A percentile compares a stretch with the other conserved stretches of the same genome.
These are phyloP conservation scores for Clonostachys solani DNA, from an alignment of 2,329 filamentous ascomycete genomes.

Conservation along the genomic window DNA sequence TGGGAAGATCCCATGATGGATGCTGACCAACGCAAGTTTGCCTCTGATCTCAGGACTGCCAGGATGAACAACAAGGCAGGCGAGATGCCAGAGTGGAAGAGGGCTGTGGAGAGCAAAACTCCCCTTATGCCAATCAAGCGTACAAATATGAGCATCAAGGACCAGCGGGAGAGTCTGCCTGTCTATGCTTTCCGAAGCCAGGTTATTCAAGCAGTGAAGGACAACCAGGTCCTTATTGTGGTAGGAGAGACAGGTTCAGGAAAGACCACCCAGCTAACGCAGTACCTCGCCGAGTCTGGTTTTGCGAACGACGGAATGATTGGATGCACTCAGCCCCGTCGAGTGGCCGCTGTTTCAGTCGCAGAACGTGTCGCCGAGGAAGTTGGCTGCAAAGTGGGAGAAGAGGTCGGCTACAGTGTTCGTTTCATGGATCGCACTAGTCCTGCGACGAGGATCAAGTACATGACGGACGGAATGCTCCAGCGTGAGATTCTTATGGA, in stretches of 20 bases:
- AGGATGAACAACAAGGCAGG: conserved; percentile 59
- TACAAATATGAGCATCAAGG: conserved; percentile 88
- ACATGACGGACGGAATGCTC: conserved; percentile 99
- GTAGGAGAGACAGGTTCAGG: conserved; percentile 96
- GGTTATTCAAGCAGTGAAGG: conserved; percentile 78
- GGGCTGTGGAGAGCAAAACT: conserved; percentile 72
- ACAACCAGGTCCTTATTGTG: conserved; percentile 91
- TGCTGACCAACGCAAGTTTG: conserved; percentile 82
- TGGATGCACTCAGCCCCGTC: conserved; percentile 93
- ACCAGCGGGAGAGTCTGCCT: conserved; percentile 85
- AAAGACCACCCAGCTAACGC: conserved; percentile 94
- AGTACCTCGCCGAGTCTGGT: conserved; percentile 89
- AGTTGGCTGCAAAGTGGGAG: conserved; percentile 84
- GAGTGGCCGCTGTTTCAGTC: conserved; percentile 96
- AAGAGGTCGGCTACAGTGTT: conserved; percentile 95
- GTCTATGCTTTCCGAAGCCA: conserved; percentile 86
- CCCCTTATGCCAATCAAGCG: conserved; percentile 46
- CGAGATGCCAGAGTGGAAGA: conserved; percentile 88
- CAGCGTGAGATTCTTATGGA: conserved; percentile 93
- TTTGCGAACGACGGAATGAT: conserved; percentile 86
- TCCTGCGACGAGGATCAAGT: conserved; percentile 89
- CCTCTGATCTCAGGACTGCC: conserved; percentile 73
- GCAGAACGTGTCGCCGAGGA: conserved; percentile 96
- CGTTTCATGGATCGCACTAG: conserved; percentile 95
- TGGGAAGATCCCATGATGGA: conserved; percentile 97